Percentiles rank a stretch among this genome's conserved stretches.
phyloP scores from a whole-genome alignment of 768 basidiomycete genomes.

The Lentinus tigrinus region DNA sequence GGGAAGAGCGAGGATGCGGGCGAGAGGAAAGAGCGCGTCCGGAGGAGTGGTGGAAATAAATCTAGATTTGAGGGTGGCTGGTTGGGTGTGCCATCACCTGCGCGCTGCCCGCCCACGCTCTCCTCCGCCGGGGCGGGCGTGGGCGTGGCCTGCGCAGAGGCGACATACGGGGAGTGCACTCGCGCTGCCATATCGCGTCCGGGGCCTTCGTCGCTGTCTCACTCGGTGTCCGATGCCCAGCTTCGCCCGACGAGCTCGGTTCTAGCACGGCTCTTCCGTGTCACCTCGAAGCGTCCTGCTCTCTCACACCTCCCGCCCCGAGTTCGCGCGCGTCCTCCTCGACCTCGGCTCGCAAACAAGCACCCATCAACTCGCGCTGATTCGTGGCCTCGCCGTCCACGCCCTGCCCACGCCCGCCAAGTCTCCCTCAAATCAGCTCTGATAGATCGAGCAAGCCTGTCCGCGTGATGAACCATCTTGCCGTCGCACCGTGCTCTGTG shows the following conservation, averaged over 20 bases:
- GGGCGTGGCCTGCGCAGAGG: too few species aligned
- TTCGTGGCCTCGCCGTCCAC: neutral
- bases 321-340: neutral
- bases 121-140: too few species aligned
- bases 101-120: neutral
- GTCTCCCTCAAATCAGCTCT: conserved; percentile 5
- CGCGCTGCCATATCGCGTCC: neutral
- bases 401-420: conserved; percentile 9
- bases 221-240: neutral
- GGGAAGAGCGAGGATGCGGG: conserved; percentile 5
- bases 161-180: neutral
- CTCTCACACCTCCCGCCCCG: neutral
- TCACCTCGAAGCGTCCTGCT: neutral
- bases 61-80: conserved; percentile 11
- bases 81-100: conserved; percentile 1
- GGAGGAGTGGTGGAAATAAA: conserved; percentile 14
- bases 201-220: neutral
- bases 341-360: too few species aligned
- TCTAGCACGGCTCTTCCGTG: conserved; percentile 15
- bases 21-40: conserved; percentile 5
- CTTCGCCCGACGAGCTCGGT: conserved; percentile 10
- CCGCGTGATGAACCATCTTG: conserved; percentile 8
- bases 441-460: conserved; percentile 4
- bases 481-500: neutral
- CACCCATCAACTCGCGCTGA: neutral